Evolutionary conservation across 805 yeast species (phyloP).

Genomic region (Schwanniomyces vanrijiae): DNA sequence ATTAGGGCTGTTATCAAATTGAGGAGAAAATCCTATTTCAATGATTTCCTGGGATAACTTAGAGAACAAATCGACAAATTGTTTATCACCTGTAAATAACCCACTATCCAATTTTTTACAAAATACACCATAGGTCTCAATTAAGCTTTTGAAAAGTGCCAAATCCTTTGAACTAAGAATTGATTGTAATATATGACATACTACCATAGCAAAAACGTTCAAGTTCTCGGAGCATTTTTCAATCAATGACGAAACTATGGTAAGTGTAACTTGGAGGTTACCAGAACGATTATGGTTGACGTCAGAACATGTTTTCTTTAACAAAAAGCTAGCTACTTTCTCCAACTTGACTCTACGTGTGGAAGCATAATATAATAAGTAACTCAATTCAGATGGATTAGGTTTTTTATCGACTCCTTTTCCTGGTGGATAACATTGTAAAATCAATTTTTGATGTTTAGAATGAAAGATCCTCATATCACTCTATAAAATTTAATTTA

Average conservation of each 20-base stretch:
- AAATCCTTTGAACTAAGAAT: conserved; percentile 60
- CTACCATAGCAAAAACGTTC: conserved; percentile 74
- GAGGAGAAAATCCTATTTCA: conserved; percentile 11
- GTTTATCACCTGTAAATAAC: conserved; percentile 63
- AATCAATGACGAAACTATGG: conserved; percentile 66
- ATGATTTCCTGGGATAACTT: conserved; percentile 23
- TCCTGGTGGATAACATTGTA: conserved; percentile 93
- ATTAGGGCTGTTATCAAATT: conserved; percentile 23
- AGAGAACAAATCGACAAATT: conserved; percentile 50
- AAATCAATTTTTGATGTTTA: conserved; percentile 85
- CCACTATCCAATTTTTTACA: conserved; percentile 57
- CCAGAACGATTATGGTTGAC: conserved; percentile 65
- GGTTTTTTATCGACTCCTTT: conserved; percentile 85
- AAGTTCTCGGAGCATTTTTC: conserved; percentile 79
- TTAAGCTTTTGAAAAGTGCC: conserved; percentile 54
- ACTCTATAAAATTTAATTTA: background rate
- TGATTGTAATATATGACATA: conserved; percentile 56
- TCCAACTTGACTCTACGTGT: conserved; percentile 86
- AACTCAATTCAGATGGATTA: conserved; percentile 86
- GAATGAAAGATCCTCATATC: conserved; percentile 52
- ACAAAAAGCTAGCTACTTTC: conserved; percentile 74
- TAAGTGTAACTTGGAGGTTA: conserved; percentile 79
- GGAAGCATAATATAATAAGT: conserved; percentile 84
- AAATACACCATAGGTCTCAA: conserved; percentile 45
- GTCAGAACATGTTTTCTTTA: conserved; percentile 61